A percentile compares a stretch with the other conserved stretches of the same genome.
phyloP scores from a whole-genome alignment of 306 rosid genomes.

The Cucurbita moschata region DNA sequence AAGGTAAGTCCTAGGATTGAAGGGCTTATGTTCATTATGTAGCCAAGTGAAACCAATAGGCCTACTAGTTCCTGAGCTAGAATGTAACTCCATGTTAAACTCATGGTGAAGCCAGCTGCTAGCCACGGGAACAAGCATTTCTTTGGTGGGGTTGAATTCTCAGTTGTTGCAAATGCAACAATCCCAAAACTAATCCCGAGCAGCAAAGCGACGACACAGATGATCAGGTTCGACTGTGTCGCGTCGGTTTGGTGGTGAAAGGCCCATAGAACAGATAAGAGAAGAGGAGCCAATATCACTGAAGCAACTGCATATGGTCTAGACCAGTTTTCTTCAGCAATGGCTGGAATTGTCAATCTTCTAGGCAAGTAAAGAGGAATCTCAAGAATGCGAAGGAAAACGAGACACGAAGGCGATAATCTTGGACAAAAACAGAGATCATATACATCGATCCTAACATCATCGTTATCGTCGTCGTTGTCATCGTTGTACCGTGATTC shows the following conservation, averaged over 20 bases:
- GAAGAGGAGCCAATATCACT: slow-evolving; percentile 52
- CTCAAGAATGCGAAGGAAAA: slow-evolving; percentile 18
- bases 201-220: slow-evolving; percentile 17
- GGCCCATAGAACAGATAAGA: slow-evolving; percentile 29
- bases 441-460: neutral
- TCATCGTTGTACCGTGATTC: neutral
- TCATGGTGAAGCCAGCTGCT: slow-evolving; percentile 57
- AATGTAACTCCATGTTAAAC: slow-evolving; percentile 68
- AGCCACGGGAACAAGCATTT: slow-evolving; percentile 51
- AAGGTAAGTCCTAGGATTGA: slow-evolving; percentile 67
- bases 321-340: slow-evolving; percentile 61
- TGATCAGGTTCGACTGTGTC: slow-evolving; percentile 12
- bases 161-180: slow-evolving; percentile 35
- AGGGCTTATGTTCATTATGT: slow-evolving; percentile 58
- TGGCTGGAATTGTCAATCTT: slow-evolving; percentile 58
- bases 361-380: slow-evolving; percentile 69
- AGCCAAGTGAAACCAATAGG: slow-evolving; percentile 46
- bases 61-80: slow-evolving; percentile 56
- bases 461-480: neutral
- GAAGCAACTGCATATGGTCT: slow-evolving; percentile 56
- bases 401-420: neutral
- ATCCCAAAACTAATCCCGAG: slow-evolving; percentile 41
- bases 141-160: slow-evolving; percentile 41
- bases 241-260: slow-evolving; percentile 18
- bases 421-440: neutral